Conservation (phyloP, 1,139 yeast species). For the Yamadazyma sp. region DNA sequence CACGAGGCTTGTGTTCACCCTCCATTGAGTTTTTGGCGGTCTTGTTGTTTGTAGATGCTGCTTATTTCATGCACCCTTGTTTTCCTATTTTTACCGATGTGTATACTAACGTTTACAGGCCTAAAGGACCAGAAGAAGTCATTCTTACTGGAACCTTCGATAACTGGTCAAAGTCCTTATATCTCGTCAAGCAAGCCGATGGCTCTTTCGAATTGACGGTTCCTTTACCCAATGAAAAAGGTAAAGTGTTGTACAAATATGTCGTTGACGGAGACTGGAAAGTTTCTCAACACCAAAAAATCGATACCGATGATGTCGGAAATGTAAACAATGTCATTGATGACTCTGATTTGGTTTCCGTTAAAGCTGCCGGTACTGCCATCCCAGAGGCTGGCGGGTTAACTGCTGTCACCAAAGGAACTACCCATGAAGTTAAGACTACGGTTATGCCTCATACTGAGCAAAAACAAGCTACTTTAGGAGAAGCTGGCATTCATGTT, state of each 20-base stretch:
- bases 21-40: too few relatives aligned
- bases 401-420: conserved; percentile 20
- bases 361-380: conserved; percentile 30
- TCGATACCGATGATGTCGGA: conserved; percentile 51
- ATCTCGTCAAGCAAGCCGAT: conserved; percentile 57
- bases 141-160: conserved; percentile 78
- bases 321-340: conserved; percentile 61
- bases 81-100: neutral
- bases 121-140: conserved; percentile 71
- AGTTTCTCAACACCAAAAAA: conserved; percentile 45
- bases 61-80: neutral
- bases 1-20: too few relatives aligned
- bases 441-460: conserved; percentile 60
- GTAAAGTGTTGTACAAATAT: conserved; percentile 60
- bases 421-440: conserved; percentile 34
- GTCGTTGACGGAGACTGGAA: conserved; percentile 76
- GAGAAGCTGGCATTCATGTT: conserved; percentile 58
- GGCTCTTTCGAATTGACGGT: conserved; percentile 63
- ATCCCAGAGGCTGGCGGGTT: conserved; percentile 59
- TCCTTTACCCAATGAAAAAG: conserved; percentile 46
- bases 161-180: conserved; percentile 63
- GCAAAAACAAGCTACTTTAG: conserved; percentile 46
- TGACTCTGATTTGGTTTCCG: conserved; percentile 35
- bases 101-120: conserved; percentile 46
- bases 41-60: neutral